phyloP scores from a whole-genome alignment of 2,329 filamentous ascomycete species.

The Aspergillus floridensis region DNA sequence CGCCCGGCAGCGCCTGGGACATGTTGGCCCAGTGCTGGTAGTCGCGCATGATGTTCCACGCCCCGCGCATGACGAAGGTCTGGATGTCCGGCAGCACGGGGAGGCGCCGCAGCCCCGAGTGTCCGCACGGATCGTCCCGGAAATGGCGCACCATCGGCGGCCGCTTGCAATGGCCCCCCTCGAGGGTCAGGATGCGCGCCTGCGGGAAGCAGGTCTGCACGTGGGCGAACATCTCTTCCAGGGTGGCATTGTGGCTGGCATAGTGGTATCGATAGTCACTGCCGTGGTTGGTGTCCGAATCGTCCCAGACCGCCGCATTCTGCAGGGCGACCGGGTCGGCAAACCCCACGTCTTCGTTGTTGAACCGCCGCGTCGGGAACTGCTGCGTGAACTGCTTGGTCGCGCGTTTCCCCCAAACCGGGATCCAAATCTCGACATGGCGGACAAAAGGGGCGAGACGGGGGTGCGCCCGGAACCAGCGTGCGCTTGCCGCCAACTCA shows the following conservation, averaged over 20 bases:
- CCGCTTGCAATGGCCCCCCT: conserved; percentile 75
- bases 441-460: conserved; percentile 65
- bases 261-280: conserved; percentile 33
- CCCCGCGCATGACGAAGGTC: conserved; percentile 69
- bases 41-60: conserved; percentile 72
- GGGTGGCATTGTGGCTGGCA: conserved; percentile 61
- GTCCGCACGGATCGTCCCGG: conserved; percentile 34
- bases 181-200: conserved; percentile 66
- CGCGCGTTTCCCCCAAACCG: conserved; percentile 62
- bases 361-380: conserved; percentile 24
- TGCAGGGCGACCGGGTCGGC: conserved; percentile 24
- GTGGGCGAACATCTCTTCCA: conserved; percentile 68
- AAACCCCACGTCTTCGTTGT: conserved; percentile 22
- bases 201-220: conserved; percentile 59
- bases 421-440: conserved; percentile 75
- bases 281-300: conserved; percentile 23
- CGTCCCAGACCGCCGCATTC: conserved; percentile 26
- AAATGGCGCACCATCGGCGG: conserved; percentile 66
- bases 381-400: conserved; percentile 46
- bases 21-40: conserved; percentile 63
- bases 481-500: conserved; percentile 58
- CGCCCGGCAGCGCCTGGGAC: conserved; percentile 61
- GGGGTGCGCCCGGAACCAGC: conserved; percentile 59
- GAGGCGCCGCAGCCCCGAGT: conserved; percentile 37
- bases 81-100: conserved; percentile 56